Evolutionary conservation across 1,139 yeast species (phyloP).

Genomic region (Yamadazyma dendronema): DNA sequence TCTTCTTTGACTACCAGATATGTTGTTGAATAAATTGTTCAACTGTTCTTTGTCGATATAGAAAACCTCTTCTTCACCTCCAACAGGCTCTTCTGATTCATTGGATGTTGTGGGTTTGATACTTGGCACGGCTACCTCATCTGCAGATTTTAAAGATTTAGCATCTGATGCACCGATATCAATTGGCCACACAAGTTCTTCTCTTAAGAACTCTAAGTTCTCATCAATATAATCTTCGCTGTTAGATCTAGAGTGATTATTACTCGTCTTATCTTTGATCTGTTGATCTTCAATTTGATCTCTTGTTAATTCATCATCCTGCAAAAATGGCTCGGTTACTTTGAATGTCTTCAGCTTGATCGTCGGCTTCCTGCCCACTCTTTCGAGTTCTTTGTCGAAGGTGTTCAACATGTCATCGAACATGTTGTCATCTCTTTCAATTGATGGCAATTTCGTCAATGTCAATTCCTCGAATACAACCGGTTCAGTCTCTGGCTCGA

Average conservation of each 20-base stretch:
- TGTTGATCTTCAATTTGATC: slow-evolving; percentile 46
- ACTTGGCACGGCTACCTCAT: slow-evolving; percentile 3
- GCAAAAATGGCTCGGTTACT: slow-evolving; percentile 35
- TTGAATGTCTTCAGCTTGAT: slow-evolving; percentile 13
- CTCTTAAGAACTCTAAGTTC: slow-evolving; percentile 30
- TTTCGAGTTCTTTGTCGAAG: slow-evolving; percentile 26
- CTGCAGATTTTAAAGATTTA: slow-evolving; percentile 13
- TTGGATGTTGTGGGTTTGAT: slow-evolving; percentile 1
- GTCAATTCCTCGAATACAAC: slow-evolving; percentile 13
- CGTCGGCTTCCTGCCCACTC: slow-evolving; percentile 18
- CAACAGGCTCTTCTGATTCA: slow-evolving; percentile 9
- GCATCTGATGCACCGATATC: slow-evolving; percentile 21
- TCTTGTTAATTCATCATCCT: slow-evolving; percentile 44
- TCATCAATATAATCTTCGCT: slow-evolving; percentile 34
- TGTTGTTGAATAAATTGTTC: slow-evolving; percentile 25
- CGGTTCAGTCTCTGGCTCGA: slow-evolving; percentile 7
- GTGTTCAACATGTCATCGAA: slow-evolving; percentile 35
- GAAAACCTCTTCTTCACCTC: slow-evolving; percentile 17
- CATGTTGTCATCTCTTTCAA: slow-evolving; percentile 31
- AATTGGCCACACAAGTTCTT: slow-evolving; percentile 33
- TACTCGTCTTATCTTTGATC: slow-evolving; percentile 24
- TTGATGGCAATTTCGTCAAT: slow-evolving; percentile 26
- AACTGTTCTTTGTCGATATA: slow-evolving; percentile 31
- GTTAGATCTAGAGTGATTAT: slow-evolving; percentile 14
- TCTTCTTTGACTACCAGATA: slow-evolving; percentile 28